phyloP scores from a whole-genome alignment of 75 land plant species.

The Sequoiadendron giganteum region DNA sequence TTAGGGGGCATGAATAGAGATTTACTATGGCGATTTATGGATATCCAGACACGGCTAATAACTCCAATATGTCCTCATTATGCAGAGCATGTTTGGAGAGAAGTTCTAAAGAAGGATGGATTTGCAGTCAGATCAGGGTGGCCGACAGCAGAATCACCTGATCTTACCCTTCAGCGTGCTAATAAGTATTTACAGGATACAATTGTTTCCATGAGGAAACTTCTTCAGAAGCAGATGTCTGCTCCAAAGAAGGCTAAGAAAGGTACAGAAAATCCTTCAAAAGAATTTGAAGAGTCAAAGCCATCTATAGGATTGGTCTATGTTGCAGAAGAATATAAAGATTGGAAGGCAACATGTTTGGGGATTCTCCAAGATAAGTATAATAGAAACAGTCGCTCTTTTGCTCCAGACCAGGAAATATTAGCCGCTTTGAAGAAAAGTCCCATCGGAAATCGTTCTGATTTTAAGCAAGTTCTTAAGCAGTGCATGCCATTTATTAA shows the following conservation, averaged over 20 bases:
- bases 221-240: too few species aligned
- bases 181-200: constrained; percentile 53
- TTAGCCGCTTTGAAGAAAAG: constrained; percentile 46
- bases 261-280: constrained; percentile 18
- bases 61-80: constrained; percentile 93
- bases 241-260: constrained; percentile 24
- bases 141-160: constrained; percentile 54
- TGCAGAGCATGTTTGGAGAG: constrained; percentile 69
- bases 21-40: constrained; percentile 75
- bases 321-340: constrained; percentile 83
- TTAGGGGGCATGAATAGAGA: constrained; percentile 77
- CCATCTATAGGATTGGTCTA: constrained; percentile 56
- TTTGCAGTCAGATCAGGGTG: constrained; percentile 55
- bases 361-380: constrained; percentile 54
- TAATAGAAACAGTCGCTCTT: constrained; percentile 25
- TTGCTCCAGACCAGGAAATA: constrained; percentile 68
- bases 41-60: constrained; percentile 84
- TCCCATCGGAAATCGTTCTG: constrained; percentile 41
- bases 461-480: constrained; percentile 74
- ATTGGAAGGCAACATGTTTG: constrained; percentile 82
- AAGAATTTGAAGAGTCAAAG: constrained; percentile 29
- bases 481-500: constrained; percentile 84
- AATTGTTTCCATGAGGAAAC: too few species aligned
- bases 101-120: too few species aligned
- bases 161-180: constrained; percentile 67